Conservation (phyloP, 306 rosid genomes). For the Cucumis cinereus region DNA sequence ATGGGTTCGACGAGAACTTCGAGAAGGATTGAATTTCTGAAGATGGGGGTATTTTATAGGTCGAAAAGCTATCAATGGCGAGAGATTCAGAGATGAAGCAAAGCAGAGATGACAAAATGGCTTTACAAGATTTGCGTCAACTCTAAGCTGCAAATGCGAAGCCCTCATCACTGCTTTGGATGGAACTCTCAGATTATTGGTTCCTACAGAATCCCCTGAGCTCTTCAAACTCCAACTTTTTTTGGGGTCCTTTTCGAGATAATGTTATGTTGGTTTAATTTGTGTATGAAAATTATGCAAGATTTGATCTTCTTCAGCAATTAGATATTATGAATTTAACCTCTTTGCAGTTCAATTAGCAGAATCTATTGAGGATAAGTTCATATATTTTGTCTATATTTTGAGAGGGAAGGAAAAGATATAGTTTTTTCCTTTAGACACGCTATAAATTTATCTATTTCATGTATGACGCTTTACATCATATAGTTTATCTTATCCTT, state of each 20-base stretch:
- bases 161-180: neutral
- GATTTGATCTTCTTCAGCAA: neutral
- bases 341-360: neutral
- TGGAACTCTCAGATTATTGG: neutral
- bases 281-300: neutral
- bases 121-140: slow-evolving; percentile 17
- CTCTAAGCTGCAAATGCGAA: neutral
- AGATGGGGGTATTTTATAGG: slow-evolving; percentile 16
- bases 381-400: neutral
- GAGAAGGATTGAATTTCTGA: neutral
- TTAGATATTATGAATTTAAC: neutral
- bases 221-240: neutral
- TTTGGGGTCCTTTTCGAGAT: neutral
- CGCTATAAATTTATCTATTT: slow-evolving; percentile 33
- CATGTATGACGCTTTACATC: slow-evolving; percentile 44
- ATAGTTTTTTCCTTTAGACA: neutral
- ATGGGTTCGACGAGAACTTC: slow-evolving; percentile 11
- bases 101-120: slow-evolving; percentile 36
- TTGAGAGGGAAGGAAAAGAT: neutral
- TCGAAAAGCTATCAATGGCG: slow-evolving; percentile 12
- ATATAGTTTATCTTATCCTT: slow-evolving; percentile 22
- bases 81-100: neutral
- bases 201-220: neutral
- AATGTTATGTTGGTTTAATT: neutral
- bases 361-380: neutral